These are phyloP conservation scores for Tulasnella sp. DNA, from an alignment of 768 basidiomycete genomes.

Conservation along the genomic window DNA sequence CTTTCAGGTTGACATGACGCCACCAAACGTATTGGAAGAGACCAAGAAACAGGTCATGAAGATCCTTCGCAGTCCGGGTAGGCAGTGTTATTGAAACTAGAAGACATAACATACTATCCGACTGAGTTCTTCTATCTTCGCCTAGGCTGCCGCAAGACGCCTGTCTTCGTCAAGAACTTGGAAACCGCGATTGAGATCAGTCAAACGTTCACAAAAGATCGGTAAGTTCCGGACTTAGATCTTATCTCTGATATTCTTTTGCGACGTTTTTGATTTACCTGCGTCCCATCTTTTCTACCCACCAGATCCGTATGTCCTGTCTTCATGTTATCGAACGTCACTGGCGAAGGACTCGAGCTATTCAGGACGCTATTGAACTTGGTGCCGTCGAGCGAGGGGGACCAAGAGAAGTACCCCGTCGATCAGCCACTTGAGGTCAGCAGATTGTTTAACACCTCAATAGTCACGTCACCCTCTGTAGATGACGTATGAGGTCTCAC, in stretches of 20 bases:
- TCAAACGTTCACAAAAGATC: constrained; percentile 59
- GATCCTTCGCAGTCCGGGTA: constrained; percentile 86
- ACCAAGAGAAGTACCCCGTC: constrained; percentile 65
- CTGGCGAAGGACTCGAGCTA: constrained; percentile 82
- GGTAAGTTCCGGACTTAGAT: constrained; percentile 43
- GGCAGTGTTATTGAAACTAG: constrained; percentile 32
- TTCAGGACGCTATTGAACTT: constrained; percentile 85
- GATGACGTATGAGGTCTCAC: constrained; percentile 14
- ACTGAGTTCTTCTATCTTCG: background rate
- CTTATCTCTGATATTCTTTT: background rate
- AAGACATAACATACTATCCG: background rate
- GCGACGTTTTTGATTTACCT: background rate
- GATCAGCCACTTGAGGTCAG: constrained; percentile 70
- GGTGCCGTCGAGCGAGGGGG: constrained; percentile 76
- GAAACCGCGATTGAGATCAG: constrained; percentile 76
- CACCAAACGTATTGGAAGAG: constrained; percentile 79
- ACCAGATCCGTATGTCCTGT: constrained; percentile 60
- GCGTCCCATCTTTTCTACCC: background rate
- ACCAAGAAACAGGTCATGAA: constrained; percentile 88
- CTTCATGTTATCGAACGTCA: constrained; percentile 88
- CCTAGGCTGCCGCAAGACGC: constrained; percentile 45
- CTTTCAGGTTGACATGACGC: constrained; percentile 88
- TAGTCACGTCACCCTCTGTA: background rate
- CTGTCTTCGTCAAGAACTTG: constrained; percentile 71
- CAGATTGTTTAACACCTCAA: background rate